These are phyloP conservation scores for Avena atlantica DNA, from an alignment of 176 grass and related monocot genomes.

Conservation along the genomic window DNA sequence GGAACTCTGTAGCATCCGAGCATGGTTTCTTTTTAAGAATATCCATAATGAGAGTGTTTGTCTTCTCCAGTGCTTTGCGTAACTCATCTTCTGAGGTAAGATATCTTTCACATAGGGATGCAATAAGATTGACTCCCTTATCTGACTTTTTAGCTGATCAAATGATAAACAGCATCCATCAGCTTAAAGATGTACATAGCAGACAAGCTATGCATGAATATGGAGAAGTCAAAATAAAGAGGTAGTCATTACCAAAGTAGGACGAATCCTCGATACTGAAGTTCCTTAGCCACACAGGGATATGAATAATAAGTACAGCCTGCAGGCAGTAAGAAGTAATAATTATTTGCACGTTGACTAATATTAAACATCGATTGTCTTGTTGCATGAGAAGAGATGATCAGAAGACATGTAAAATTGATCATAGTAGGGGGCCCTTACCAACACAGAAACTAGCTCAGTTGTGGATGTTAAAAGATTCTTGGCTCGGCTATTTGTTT, in stretches of 20 bases:
- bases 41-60: slow-evolving; percentile 72
- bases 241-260: slow-evolving; percentile 61
- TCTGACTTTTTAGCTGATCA: slow-evolving; percentile 85
- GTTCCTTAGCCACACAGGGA: slow-evolving; percentile 74
- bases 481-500: slow-evolving; percentile 76
- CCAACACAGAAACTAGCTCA: slow-evolving; percentile 80
- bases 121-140: slow-evolving; percentile 80
- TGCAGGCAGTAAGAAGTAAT: slow-evolving; percentile 48
- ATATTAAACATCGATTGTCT: slow-evolving; percentile 22
- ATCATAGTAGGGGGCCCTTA: slow-evolving; percentile 28
- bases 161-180: slow-evolving; percentile 23
- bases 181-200: slow-evolving; percentile 24
- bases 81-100: slow-evolving; percentile 90
- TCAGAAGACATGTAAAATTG: slow-evolving; percentile 7
- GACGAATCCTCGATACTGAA: slow-evolving; percentile 68
- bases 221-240: slow-evolving; percentile 36
- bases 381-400: slow-evolving; percentile 31
- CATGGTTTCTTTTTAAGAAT: slow-evolving; percentile 86
- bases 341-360: slow-evolving; percentile 27
- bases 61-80: slow-evolving; percentile 77
- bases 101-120: slow-evolving; percentile 87
- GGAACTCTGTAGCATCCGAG: slow-evolving; percentile 49
- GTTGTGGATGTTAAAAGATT: slow-evolving; percentile 97
- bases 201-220: slow-evolving; percentile 21
- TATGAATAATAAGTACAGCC: slow-evolving; percentile 86